Conservation (phyloP, 208 protist species). For the Crithidia mellificae region DNA sequence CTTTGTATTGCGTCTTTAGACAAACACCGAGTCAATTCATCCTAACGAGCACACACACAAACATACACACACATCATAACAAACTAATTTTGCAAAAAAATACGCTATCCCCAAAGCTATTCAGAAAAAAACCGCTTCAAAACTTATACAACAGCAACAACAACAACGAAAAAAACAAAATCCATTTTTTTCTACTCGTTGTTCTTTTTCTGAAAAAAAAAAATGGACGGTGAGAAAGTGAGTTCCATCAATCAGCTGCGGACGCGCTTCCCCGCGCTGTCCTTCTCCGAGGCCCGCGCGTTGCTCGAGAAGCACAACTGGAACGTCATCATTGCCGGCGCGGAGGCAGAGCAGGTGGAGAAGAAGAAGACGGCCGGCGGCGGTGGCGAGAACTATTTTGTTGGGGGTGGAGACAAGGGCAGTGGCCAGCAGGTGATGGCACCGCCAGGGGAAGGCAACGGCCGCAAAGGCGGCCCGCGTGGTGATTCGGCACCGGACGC, state of each 20-base stretch:
- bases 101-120: no score
- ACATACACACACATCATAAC: no score
- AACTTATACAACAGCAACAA: no score
- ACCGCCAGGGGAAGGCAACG: conserved; percentile 17
- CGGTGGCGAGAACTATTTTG: conserved; percentile 47
- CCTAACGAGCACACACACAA: no score
- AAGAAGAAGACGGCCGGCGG: conserved; percentile 5
- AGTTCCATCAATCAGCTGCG: conserved; percentile 39
- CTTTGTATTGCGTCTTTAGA: no score
- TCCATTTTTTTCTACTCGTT: no score
- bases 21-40: no score
- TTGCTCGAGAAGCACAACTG: conserved; percentile 40
- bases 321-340: conserved; percentile 38
- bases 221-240: conserved; percentile 37
- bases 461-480: neutral
- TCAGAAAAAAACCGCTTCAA: no score
- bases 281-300: conserved; percentile 33
- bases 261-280: conserved; percentile 38
- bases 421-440: conserved; percentile 61
- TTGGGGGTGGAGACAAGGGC: conserved; percentile 50
- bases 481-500: neutral
- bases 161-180: no score
- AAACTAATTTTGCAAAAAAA: no score
- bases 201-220: no score
- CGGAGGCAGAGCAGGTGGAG: conserved; percentile 32